Base-by-base conservation (phyloP, 139 green algal species). In the Raphidocelis subcapitata region DNA sequence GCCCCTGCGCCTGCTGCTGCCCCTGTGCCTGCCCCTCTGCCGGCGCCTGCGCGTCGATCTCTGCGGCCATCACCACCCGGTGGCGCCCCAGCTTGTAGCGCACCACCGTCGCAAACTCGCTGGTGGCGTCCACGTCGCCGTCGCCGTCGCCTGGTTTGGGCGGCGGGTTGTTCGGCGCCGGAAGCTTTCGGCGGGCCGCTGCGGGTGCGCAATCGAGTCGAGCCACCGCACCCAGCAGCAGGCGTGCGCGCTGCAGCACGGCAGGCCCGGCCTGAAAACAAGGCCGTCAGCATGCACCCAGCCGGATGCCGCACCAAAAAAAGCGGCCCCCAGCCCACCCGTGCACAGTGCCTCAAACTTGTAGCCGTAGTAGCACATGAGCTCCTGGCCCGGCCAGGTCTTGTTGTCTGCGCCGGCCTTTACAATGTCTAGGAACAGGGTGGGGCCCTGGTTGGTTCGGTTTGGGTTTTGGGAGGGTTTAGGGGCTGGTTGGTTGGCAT, bases 301-400 rank as follows among this genome's bases (percentile, higher is more conserved):
- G 41, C 41, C 41, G 41, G 8, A 20, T 12, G 12, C 8, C 8
- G 41, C 41, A 49, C 8, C 41, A 49, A 49, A 8, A 49, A 8
- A 49, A 49, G 8, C n/a, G n/a, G n/a, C n/a, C n/a, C n/a, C 35
- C 5, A 52, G 20, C 36, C 29, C 61, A 46, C 47, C 63, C 3
- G 80, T 83, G 57, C 72, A 79, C 23, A 86, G 29, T 2, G 76
- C 41, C 69, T 88, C 83, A 81, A 88, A 86, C 61, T 85, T 86
- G 79, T 85, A 88, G 29, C 81, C 81, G 32, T 86, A 83, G 81
- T 86, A 86, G 0, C 35, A 76, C 18, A 83, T 75, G 15, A 51
- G 69, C 15, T 83, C 81, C 3, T 62, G 28, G 44, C 67, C 65
- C 0, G 59, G 47, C 35, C 65, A 81, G 32, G 52, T 73, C 21